Percentiles rank a stretch among this genome's conserved stretches.
phyloP scores from a whole-genome alignment of 768 basidiomycete species.

The Cantharellus cinnabarinus region DNA sequence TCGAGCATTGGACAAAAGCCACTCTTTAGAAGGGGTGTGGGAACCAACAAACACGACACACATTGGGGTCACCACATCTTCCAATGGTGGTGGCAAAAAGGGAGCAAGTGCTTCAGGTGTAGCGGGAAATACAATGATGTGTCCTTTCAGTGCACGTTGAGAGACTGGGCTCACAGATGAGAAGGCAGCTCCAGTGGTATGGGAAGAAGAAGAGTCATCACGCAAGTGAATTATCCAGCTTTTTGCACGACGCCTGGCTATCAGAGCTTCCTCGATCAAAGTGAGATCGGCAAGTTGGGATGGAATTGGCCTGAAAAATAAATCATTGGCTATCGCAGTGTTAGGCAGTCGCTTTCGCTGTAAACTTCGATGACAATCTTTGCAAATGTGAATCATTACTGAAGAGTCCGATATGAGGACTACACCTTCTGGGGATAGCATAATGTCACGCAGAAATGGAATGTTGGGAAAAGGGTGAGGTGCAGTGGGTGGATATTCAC shows the following conservation, averaged over 20 bases:
- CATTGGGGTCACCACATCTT: not conserved
- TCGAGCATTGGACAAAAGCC: not conserved
- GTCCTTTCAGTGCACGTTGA: not conserved
- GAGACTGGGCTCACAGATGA: not conserved
- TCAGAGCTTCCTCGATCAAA: not conserved
- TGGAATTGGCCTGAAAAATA: not conserved
- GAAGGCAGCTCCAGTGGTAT: not conserved
- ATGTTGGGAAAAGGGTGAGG: not conserved
- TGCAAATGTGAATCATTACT: not conserved
- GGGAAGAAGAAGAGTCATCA: not conserved
- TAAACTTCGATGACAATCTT: not conserved
- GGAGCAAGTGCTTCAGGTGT: not conserved
- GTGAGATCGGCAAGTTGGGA: not conserved
- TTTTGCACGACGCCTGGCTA: not conserved
- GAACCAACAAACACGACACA: not conserved
- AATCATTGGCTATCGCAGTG: not conserved
- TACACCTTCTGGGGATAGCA: not conserved
- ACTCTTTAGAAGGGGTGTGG: not conserved
- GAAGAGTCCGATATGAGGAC: not conserved
- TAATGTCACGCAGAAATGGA: not conserved
- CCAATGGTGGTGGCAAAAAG: not conserved
- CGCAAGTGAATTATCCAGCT: not conserved
- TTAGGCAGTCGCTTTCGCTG: not conserved
- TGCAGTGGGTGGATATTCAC: not conserved
- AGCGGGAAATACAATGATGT: not conserved